Evolutionary conservation across 768 basidiomycete species (phyloP).

Genomic region (Lactarius deliciosus): DNA sequence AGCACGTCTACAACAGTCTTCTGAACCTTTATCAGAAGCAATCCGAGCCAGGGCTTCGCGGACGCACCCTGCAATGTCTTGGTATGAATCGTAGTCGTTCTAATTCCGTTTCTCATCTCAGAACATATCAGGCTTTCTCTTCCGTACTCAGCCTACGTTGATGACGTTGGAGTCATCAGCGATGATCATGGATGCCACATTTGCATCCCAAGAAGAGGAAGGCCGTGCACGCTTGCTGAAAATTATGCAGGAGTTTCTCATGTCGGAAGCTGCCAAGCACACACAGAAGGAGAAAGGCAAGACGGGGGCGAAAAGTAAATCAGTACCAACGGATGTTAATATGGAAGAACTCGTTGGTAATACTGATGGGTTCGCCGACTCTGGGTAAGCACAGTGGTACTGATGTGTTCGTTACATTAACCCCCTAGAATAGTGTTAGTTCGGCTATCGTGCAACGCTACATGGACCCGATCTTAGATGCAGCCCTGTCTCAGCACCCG

Average conservation of each 20-base stretch:
- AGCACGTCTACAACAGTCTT: slow-evolving; percentile 76
- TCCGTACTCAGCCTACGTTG: slow-evolving; percentile 86
- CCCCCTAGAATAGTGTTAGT: slow-evolving; percentile 64
- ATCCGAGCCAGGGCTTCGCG: slow-evolving; percentile 54
- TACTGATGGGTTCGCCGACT: slow-evolving; percentile 94
- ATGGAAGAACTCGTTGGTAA: slow-evolving; percentile 96
- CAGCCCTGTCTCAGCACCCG: slow-evolving; percentile 67
- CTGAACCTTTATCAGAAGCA: slow-evolving; percentile 72
- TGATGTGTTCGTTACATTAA: not conserved
- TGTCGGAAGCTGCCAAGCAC: slow-evolving; percentile 80
- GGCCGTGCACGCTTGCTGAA: slow-evolving; percentile 70
- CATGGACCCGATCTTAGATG: slow-evolving; percentile 73
- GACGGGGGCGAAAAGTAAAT: slow-evolving; percentile 41
- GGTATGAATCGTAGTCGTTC: slow-evolving; percentile 48
- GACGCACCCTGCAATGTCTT: slow-evolving; percentile 80
- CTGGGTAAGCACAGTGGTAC: slow-evolving; percentile 61
- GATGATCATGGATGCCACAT: slow-evolving; percentile 86
- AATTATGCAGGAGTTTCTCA: slow-evolving; percentile 90
- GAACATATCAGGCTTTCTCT: slow-evolving; percentile 69
- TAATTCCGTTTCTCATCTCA: slow-evolving; percentile 9
- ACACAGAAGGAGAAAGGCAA: slow-evolving; percentile 64
- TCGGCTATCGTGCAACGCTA: slow-evolving; percentile 96
- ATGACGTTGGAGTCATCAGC: slow-evolving; percentile 83
- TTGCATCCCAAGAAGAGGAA: slow-evolving; percentile 71
- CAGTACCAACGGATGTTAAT: slow-evolving; percentile 54